Evolutionary conservation across 768 basidiomycete genomes (phyloP).

Genomic region (Suillus decipiens): DNA sequence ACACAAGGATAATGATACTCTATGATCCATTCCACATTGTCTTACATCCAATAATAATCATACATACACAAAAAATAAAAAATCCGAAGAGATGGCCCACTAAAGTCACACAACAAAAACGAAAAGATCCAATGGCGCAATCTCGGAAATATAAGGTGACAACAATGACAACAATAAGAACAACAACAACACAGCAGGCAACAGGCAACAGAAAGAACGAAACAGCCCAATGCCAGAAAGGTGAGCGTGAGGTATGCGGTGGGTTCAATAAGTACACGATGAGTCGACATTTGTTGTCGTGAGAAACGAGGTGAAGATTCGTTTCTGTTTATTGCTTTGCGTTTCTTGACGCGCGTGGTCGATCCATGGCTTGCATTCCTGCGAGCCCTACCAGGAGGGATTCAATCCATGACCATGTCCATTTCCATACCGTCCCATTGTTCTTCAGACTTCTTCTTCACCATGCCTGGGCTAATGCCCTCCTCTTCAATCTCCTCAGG

Average conservation of each 20-base stretch:
- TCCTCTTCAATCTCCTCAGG: slow-evolving; percentile 52
- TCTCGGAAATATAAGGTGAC: slow-evolving; percentile 8
- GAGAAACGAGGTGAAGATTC: not conserved
- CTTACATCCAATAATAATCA: slow-evolving; percentile 13
- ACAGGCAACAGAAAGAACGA: not conserved
- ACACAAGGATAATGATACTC: not conserved
- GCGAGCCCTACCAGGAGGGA: not conserved
- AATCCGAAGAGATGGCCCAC: slow-evolving; percentile 5
- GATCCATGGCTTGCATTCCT: not conserved
- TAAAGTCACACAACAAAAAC: slow-evolving; percentile 7
- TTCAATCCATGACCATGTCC: slow-evolving; percentile 43
- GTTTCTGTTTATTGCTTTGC: not conserved
- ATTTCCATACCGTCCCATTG: slow-evolving; percentile 53
- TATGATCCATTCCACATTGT: slow-evolving; percentile 5
- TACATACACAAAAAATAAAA: slow-evolving; percentile 12
- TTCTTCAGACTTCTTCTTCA: slow-evolving; percentile 18
- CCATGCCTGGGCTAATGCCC: slow-evolving; percentile 21
- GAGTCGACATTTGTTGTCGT: not conserved
- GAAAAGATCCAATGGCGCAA: not conserved
- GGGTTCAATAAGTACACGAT: slow-evolving; percentile 1
- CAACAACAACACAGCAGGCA: not conserved
- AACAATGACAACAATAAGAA: not conserved
- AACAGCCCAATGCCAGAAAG: slow-evolving; percentile 1
- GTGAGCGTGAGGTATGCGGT: slow-evolving; percentile 6
- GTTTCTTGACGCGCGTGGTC: not conserved